A percentile compares a stretch with the other conserved stretches of the same genome.
Evolutionary conservation across 2,329 filamentous ascomycete species (phyloP).

Genomic region (Colletotrichum lentis): DNA sequence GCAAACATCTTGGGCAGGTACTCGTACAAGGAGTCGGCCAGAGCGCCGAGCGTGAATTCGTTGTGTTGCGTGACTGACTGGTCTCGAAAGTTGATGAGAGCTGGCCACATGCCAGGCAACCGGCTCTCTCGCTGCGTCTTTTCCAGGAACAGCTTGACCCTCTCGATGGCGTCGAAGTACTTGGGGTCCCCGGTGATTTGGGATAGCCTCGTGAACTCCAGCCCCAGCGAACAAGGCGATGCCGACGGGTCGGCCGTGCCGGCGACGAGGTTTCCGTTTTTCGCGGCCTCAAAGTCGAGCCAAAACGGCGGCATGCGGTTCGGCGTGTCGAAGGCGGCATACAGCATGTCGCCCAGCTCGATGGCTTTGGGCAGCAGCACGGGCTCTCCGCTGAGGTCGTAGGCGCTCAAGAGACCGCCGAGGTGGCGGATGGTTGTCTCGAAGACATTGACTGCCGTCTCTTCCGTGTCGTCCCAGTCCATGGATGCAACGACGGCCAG

Average conservation of each 20-base stretch:
- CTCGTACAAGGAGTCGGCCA: conserved; percentile 54
- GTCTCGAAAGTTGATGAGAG: conserved; percentile 66
- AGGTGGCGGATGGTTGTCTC: conserved; percentile 77
- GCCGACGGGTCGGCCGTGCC: conserved; percentile 52
- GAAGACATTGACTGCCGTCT: conserved; percentile 64
- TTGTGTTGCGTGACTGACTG: conserved; percentile 48
- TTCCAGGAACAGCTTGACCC: conserved; percentile 73
- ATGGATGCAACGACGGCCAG: conserved; percentile 55
- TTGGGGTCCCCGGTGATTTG: conserved; percentile 76
- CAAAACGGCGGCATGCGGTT: conserved; percentile 66
- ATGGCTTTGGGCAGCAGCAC: conserved; percentile 67
- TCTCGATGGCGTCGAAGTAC: conserved; percentile 76
- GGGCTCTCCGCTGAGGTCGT: conserved; percentile 68
- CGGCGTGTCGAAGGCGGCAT: conserved; percentile 72
- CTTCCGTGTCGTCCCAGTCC: conserved; percentile 59
- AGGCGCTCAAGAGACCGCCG: conserved; percentile 72
- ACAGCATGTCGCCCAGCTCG: conserved; percentile 70
- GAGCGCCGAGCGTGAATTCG: conserved; percentile 51
- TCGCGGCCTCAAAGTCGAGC: conserved; percentile 33
- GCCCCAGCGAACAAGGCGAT: conserved; percentile 68
- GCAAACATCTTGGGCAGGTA: conserved; percentile 58
- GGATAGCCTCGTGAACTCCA: conserved; percentile 77
- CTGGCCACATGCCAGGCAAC: conserved; percentile 78
- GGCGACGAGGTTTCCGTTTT: conserved; percentile 23
- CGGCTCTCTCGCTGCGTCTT: conserved; percentile 71